phyloP scores from a whole-genome alignment of 148 eudicot genomes.

The Arbutus unedo region DNA sequence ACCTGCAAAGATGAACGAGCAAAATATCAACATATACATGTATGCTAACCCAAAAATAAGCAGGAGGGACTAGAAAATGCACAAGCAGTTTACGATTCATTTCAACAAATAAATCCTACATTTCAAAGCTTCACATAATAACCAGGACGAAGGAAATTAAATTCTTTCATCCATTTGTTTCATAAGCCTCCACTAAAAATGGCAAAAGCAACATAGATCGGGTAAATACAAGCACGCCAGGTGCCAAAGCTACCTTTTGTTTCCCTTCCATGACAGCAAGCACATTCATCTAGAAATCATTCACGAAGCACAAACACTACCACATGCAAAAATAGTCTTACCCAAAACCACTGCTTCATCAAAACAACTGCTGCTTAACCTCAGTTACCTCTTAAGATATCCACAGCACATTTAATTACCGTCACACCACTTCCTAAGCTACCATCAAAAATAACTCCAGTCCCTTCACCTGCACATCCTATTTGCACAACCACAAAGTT shows the following conservation, averaged over 20 bases:
- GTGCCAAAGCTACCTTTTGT: not conserved
- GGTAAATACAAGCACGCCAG: not conserved
- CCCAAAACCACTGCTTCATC: not conserved
- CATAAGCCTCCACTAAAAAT: not conserved
- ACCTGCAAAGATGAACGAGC: slow-evolving; percentile 25
- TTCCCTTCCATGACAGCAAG: not conserved
- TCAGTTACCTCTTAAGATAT: not conserved
- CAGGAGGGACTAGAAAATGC: not conserved
- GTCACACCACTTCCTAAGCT: not conserved
- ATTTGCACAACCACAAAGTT: not conserved
- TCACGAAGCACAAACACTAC: not conserved
- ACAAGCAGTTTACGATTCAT: not conserved
- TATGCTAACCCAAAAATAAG: not conserved
- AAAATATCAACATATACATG: not conserved
- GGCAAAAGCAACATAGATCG: not conserved
- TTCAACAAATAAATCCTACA: not conserved
- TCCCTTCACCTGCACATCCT: not conserved
- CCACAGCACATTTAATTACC: not conserved
- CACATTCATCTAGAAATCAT: slow-evolving; percentile 9
- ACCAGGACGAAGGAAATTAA: not conserved
- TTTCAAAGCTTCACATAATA: not conserved
- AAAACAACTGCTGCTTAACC: not conserved
- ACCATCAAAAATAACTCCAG: slow-evolving; percentile 2
- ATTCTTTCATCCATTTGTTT: not conserved
- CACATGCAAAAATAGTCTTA: not conserved